Evolutionary conservation across 179 eudicot genomes (phyloP), one percentile per base, ranked within the genome.

Genomic region (Nepenthes alata): DNA sequence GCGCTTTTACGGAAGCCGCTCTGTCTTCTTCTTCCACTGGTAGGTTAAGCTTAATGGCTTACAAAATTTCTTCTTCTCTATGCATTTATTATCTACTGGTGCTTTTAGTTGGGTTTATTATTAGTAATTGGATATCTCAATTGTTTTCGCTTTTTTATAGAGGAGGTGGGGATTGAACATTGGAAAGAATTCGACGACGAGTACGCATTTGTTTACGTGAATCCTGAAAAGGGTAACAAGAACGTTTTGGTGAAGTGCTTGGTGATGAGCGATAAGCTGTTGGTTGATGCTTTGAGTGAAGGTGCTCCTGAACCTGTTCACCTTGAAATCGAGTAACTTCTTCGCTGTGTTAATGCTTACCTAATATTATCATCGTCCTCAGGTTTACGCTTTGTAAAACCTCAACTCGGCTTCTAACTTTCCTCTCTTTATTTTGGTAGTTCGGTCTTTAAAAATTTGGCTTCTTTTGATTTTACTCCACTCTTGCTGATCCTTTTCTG

Each of bases 191-290:
- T 76, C 16, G 86, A 81, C 4, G 96, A 81, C 4, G 80, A 77
- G 14, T 94, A 94, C 48, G 99, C 84, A 0, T 94, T 94, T 59
- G 67, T 94, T 0, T 94, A 94, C 67, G 69, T 82, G 5, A 75
- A 76, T 36, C 89, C 97, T 6, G 75, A 78, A 25, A 77, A 77
- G 70, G 79, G 64, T 37, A 80, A 89, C 41, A 77, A 90, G 72
- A 93, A 85, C 62, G 85, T 94, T 5, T 47, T 94, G 53, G 82
- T 90, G 2, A 90, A 90, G 79, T 90, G 91, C 49, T 74, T 94
- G 53, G 82, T 60, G 7, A 80, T 94, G 88, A 85, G 85, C 57
- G 85, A 87, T 63, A 78, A 79, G 57, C 55, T 94, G 74, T 71
- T 87, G 47, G 80, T 90, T 47, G 95, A 90, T 77, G 93, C 80